Conservation (phyloP, 73 alveolate genomes). For the Paramecium octaurelia region DNA sequence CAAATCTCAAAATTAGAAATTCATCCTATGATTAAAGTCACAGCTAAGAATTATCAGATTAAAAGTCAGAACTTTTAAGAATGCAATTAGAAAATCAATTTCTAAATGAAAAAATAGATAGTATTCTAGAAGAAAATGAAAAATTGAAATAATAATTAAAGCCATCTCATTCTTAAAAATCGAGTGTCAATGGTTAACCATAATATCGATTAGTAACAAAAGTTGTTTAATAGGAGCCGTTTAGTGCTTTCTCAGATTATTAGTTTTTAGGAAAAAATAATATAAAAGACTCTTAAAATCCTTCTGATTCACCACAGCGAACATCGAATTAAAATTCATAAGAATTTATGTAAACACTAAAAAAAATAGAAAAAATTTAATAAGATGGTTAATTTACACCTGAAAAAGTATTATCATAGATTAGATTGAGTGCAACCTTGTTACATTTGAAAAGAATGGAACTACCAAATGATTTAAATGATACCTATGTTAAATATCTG, state of each 20-base stretch:
- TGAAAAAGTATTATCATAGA: background rate
- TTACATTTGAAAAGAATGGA: background rate
- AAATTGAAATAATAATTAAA: background rate
- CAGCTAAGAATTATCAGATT: background rate
- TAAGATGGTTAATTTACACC: background rate
- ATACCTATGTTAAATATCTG: background rate
- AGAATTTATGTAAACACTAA: background rate
- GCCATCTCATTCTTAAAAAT: background rate
- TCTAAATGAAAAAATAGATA: background rate
- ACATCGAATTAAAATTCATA: background rate
- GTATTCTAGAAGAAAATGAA: background rate
- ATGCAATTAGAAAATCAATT: background rate
- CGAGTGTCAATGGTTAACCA: background rate
- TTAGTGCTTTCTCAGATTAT: background rate
- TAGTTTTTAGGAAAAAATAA: background rate
- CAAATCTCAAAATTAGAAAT: background rate
- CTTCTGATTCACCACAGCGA: background rate
- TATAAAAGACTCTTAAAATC: background rate
- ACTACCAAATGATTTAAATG: background rate
- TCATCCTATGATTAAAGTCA: background rate
- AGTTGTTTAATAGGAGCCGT: background rate
- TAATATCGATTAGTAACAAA: background rate
- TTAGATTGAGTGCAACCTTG: background rate
- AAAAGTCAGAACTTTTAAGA: background rate
- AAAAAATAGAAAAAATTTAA: background rate